Evolutionary conservation across 1,284 basidiomycete genomes (phyloP), one percentile per base, ranked within the genome.

Genomic region (Cryptococcus sp.): DNA sequence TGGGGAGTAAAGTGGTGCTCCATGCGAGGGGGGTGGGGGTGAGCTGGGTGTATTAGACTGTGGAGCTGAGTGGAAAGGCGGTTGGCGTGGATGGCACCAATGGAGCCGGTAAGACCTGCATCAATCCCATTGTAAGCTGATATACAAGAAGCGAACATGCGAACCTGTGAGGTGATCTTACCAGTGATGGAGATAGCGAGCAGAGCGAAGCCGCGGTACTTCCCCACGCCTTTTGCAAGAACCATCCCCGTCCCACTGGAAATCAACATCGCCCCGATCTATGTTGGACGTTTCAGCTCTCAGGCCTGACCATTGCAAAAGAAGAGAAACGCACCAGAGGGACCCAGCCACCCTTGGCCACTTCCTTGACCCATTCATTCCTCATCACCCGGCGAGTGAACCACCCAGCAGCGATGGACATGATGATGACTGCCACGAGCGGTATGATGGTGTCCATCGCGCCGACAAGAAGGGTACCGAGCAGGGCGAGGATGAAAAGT

Each of bases 51-150:
- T n/a, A 73, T 65, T 9, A 55, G 56, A 1, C 65, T 72, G 46
- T 76, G 73, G 2, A 76, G 61, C 6, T 63, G 59, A 0, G 94
- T 98, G 0, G 91, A 93, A 4, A 96, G 81, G 8, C 95, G 83
- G 2, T 93, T 96, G 21, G 93, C 87, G 64, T 94, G 88, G 66
- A 98, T 91, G 9, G 91, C 87, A 8, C 93, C 93, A 2, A 93
- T 87, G 24, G 87, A 87, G 13, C 94, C 91, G 0, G 89, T 88
- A 7, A 96, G 78, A 55, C 89, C 89, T 85, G 61, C 1, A 11
- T 24, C 36, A 20, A 13, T 36, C 16, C 35, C 9, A 28, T 28
- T 56, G 15, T 20, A n/a, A 21, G 42, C 20, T 11, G 33, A 40
- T 18, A 23, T 36, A 35, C 16, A 45, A 24, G 4, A 28, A 36